Evolutionary conservation across 1,284 basidiomycete genomes (phyloP).

Genomic region (Ceraceosorus bombacis): DNA sequence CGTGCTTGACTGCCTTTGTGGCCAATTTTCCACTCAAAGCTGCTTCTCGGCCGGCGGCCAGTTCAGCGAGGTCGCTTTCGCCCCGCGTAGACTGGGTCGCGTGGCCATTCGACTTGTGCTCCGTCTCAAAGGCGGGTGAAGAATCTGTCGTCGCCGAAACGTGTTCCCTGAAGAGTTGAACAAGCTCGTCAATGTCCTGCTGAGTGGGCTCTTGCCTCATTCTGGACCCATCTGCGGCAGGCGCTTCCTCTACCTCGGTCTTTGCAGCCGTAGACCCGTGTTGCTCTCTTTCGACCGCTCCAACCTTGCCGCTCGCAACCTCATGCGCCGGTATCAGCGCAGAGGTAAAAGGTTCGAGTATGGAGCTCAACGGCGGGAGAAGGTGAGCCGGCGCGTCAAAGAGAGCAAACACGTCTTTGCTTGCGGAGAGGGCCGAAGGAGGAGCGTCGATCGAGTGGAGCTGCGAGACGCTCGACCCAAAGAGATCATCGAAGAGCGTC

Average conservation of each 20-base stretch:
- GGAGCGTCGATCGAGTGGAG: constrained; percentile 3
- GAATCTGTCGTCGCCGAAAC: background rate
- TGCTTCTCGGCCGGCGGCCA: too few relatives aligned
- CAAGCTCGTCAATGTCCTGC: constrained; percentile 16
- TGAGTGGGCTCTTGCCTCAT: constrained; percentile 51
- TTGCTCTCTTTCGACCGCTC: constrained; percentile 7
- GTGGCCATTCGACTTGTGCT: background rate
- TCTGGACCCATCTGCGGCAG: constrained; percentile 52
- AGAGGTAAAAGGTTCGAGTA: constrained; percentile 68
- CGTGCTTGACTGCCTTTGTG: too few relatives aligned
- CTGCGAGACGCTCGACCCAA: constrained; percentile 56
- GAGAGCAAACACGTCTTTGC: constrained; percentile 49
- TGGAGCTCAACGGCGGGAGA: constrained; percentile 64
- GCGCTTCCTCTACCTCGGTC: constrained; percentile 14
- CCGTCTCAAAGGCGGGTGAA: background rate
- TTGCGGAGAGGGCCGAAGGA: constrained; percentile 7
- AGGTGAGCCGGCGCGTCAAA: constrained; percentile 72
- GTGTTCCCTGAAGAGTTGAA: constrained; percentile 9
- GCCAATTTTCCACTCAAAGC: too few relatives aligned
- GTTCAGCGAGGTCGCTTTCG: too few relatives aligned
- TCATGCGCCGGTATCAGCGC: constrained; percentile 56
- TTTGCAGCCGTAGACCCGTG: background rate
- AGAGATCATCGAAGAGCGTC: constrained; percentile 75
- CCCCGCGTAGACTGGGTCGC: background rate
- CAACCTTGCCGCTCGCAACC: constrained; percentile 18